Percentiles rank a stretch among this genome's conserved stretches.
These are phyloP conservation scores for Leccinum boreale DNA, from an alignment of 768 basidiomycete species.

Conservation along the genomic window DNA sequence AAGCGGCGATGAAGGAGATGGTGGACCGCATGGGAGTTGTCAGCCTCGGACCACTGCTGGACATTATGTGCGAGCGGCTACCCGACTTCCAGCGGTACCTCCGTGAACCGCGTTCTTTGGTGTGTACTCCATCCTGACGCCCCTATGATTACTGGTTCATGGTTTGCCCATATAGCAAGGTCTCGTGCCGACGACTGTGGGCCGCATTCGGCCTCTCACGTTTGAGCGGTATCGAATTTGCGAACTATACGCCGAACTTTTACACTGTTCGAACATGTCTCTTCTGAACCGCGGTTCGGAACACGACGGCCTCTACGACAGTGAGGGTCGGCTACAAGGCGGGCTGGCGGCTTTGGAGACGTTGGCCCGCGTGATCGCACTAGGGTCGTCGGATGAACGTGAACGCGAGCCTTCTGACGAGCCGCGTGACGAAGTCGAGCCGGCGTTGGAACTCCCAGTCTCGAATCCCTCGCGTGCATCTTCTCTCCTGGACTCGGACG, in stretches of 20 bases:
- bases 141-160: conserved; percentile 12
- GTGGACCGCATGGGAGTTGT: conserved; percentile 87
- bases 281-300: conserved; percentile 80
- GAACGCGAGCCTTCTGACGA: conserved; percentile 60
- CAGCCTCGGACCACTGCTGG: conserved; percentile 79
- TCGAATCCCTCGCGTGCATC: conserved; percentile 49
- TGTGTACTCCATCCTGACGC: conserved; percentile 35
- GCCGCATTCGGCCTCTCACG: conserved; percentile 74
- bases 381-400: conserved; percentile 52
- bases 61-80: conserved; percentile 66
- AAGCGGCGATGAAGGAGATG: conserved; percentile 75
- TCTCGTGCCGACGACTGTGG: conserved; percentile 70
- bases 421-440: conserved; percentile 52
- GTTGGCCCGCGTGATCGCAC: conserved; percentile 77
- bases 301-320: conserved; percentile 70
- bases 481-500: conserved; percentile 64
- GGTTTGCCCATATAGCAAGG: conserved; percentile 46
- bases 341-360: conserved; percentile 83
- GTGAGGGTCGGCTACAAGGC: conserved; percentile 82
- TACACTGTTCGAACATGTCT: conserved; percentile 98
- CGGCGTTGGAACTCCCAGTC: conserved; percentile 67
- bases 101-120: conserved; percentile 70
- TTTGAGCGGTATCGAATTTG: conserved; percentile 95
- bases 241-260: conserved; percentile 93
- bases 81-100: conserved; percentile 69